Conservation (phyloP, 2,329 filamentous ascomycete genomes). For the Scedosporium apiospermum region DNA sequence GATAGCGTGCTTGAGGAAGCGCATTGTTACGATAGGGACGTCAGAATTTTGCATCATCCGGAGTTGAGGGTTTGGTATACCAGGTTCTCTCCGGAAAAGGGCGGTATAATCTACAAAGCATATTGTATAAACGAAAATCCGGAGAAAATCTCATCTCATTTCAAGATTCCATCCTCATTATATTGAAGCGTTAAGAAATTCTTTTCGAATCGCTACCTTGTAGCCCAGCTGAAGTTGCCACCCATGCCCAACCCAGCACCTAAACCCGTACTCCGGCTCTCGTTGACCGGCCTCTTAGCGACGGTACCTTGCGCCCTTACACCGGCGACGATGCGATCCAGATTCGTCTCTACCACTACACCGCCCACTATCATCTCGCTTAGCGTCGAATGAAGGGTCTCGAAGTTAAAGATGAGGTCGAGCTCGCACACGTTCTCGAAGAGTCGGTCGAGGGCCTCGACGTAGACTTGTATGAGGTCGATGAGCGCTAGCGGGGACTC, state of each 20-base stretch:
- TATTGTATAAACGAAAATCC: background rate
- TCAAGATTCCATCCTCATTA: background rate
- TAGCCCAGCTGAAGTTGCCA: conserved; percentile 47
- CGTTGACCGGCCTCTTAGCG: conserved; percentile 70
- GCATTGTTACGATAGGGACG: background rate
- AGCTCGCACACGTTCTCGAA: conserved; percentile 99
- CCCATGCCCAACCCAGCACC: conserved; percentile 46
- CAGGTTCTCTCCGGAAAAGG: background rate
- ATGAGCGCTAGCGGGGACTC: conserved; percentile 93
- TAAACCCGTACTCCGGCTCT: conserved; percentile 39
- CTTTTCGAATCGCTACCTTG: conserved; percentile 17
- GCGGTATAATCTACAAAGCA: background rate
- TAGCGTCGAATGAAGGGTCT: conserved; percentile 84
- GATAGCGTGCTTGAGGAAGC: background rate
- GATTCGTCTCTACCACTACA: conserved; percentile 84
- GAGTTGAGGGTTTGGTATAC: conserved; percentile 3
- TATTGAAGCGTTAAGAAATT: background rate
- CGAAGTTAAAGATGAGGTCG: conserved; percentile 97
- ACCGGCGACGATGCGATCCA: conserved; percentile 80
- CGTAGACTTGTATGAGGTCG: conserved; percentile 95
- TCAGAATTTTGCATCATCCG: background rate
- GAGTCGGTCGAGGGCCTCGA: conserved; percentile 85
- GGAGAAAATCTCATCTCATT: background rate
- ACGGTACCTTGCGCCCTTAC: conserved; percentile 70
- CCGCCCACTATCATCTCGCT: conserved; percentile 94